These are phyloP conservation scores for Sugiyamaella sp. DNA, from an alignment of 1,139 yeast species.

Conservation along the genomic window DNA sequence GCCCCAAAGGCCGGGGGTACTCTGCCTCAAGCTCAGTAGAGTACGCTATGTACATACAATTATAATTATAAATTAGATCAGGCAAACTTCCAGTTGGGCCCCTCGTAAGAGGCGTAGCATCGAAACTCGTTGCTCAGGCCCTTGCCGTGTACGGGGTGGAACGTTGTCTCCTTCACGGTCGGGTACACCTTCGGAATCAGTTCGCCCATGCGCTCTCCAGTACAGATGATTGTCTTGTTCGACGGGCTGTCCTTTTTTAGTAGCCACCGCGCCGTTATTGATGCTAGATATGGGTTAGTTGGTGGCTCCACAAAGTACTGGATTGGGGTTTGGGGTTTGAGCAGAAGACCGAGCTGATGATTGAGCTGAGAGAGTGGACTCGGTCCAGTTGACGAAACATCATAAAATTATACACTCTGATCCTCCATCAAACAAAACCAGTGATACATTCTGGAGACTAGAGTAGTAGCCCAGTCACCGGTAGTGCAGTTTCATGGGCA, in stretches of 20 bases:
- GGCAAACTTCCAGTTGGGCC: conserved; percentile 52
- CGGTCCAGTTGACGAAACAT: no score
- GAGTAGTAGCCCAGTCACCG: no score
- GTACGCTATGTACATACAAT: background rate
- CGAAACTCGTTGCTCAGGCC: conserved; percentile 87
- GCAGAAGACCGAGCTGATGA: no score
- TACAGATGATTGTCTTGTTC: conserved; percentile 67
- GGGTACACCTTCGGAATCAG: conserved; percentile 65
- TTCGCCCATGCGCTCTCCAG: conserved; percentile 84
- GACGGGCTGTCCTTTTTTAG: conserved; percentile 40
- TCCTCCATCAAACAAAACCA: no score
- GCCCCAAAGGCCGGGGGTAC: no score
- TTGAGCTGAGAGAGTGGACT: no score
- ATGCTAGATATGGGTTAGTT: conserved; percentile 41
- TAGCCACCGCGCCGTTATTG: conserved; percentile 67
- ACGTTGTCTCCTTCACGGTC: conserved; percentile 62
- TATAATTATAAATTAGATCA: conserved; percentile 1
- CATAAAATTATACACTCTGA: no score
- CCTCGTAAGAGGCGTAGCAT: conserved; percentile 78
- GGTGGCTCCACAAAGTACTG: conserved; percentile 26
- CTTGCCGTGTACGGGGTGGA: conserved; percentile 77
- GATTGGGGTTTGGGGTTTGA: no score
- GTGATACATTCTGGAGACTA: no score
- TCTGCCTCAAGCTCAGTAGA: no score
- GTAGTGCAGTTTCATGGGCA: conserved; percentile 26